These are phyloP conservation scores for Leucosporidium yakuticum DNA, from an alignment of 768 basidiomycete genomes.

Conservation along the genomic window DNA sequence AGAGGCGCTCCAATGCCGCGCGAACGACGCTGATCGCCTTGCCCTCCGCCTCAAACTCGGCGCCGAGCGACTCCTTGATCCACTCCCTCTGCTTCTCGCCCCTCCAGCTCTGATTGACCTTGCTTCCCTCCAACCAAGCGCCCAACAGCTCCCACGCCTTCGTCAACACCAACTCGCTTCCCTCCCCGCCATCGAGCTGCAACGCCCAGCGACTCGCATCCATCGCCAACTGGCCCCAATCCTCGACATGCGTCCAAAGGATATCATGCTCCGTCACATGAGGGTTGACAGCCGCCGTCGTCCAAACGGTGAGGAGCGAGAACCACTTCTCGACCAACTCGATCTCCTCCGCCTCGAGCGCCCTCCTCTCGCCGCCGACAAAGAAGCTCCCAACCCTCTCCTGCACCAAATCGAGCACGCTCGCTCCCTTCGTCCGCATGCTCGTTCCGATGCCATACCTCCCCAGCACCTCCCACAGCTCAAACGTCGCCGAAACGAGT, in stretches of 20 bases:
- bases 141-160: constrained; percentile 52
- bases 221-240: constrained; percentile 61
- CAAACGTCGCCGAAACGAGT: constrained; percentile 52
- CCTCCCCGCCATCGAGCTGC: background rate
- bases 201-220: constrained; percentile 49
- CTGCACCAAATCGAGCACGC: constrained; percentile 12
- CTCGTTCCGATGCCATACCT: constrained; percentile 55
- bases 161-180: constrained; percentile 31
- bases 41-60: background rate
- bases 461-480: constrained; percentile 60
- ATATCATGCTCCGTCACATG: constrained; percentile 81
- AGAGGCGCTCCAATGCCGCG: background rate
- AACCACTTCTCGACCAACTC: constrained; percentile 53
- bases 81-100: constrained; percentile 59
- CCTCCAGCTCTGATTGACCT: constrained; percentile 61
- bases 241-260: constrained; percentile 77
- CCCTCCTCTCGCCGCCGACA: background rate
- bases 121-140: constrained; percentile 71
- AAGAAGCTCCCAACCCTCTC: constrained; percentile 10
- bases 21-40: background rate
- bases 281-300: constrained; percentile 77
- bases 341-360: constrained; percentile 43
- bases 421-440: constrained; percentile 13
- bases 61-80: constrained; percentile 7
- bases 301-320: constrained; percentile 64